These are phyloP conservation scores for Alternaria metachromatica DNA, from an alignment of 2,329 filamentous ascomycete species.

Conservation along the genomic window DNA sequence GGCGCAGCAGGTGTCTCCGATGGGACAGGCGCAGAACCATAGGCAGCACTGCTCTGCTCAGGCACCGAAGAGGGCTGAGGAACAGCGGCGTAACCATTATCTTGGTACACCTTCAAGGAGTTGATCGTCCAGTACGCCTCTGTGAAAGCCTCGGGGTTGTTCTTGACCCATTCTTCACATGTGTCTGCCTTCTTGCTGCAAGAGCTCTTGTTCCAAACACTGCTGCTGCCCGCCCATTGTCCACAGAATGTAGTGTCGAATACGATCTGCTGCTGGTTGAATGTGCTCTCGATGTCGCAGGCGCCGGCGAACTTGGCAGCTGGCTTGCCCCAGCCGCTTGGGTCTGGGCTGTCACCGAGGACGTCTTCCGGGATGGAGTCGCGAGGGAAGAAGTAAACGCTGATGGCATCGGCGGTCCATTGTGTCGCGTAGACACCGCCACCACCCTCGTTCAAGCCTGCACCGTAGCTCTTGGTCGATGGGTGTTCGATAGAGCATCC, in stretches of 20 bases:
- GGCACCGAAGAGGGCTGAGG: slow-evolving; percentile 20
- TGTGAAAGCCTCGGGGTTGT: slow-evolving; percentile 72
- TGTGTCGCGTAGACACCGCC: slow-evolving; percentile 57
- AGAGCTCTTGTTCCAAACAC: slow-evolving; percentile 66
- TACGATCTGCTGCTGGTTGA: slow-evolving; percentile 76
- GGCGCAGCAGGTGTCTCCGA: slow-evolving; percentile 9
- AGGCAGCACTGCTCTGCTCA: slow-evolving; percentile 18
- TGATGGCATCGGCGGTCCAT: slow-evolving; percentile 76
- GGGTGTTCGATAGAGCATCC: slow-evolving; percentile 53
- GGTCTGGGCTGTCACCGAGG: slow-evolving; percentile 64
- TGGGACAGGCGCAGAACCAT: slow-evolving; percentile 15
- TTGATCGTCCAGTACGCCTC: slow-evolving; percentile 78
- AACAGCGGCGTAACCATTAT: slow-evolving; percentile 25
- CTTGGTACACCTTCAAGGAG: slow-evolving; percentile 49
- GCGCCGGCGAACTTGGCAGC: slow-evolving; percentile 69
- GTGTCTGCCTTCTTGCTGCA: slow-evolving; percentile 67
- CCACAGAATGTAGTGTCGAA: slow-evolving; percentile 89
- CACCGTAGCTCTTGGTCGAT: slow-evolving; percentile 56
- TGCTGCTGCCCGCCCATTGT: slow-evolving; percentile 74
- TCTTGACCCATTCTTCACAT: slow-evolving; percentile 75
- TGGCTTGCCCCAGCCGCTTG: slow-evolving; percentile 72
- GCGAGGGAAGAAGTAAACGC: slow-evolving; percentile 84
- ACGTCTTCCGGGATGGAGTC: slow-evolving; percentile 69
- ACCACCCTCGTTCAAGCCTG: slow-evolving; percentile 58
- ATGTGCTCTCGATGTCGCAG: slow-evolving; percentile 75